A percentile compares a stretch with the other conserved stretches of the same genome.
phyloP scores from a whole-genome alignment of 768 basidiomycete genomes.

The Xanthoconium purpureum region DNA sequence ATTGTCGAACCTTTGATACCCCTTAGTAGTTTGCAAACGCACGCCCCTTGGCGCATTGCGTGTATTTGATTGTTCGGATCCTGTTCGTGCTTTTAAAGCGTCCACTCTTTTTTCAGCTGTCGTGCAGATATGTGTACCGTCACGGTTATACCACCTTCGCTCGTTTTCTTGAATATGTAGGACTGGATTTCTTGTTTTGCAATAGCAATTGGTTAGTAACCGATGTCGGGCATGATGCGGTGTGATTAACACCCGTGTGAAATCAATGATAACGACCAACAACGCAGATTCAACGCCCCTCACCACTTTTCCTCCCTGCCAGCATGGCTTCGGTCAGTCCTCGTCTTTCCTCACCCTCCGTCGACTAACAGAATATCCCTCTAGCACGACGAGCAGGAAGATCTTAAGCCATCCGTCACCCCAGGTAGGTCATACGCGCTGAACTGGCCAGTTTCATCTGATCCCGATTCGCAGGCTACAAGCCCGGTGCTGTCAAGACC shows the following conservation, averaged over 20 bases:
- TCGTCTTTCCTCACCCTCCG: not conserved
- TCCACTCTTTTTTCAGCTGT: conserved; percentile 21
- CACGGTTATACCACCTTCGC: conserved; percentile 26
- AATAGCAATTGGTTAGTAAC: conserved; percentile 23
- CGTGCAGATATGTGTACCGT: conserved; percentile 22
- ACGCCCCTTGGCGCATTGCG: not conserved
- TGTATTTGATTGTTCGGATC: conserved; percentile 7
- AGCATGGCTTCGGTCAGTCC: conserved; percentile 55
- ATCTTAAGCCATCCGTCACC: conserved; percentile 63
- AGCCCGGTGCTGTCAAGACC: conserved; percentile 61
- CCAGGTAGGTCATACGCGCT: conserved; percentile 47
- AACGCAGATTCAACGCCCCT: conserved; percentile 18
- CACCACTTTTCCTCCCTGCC: conserved; percentile 15
- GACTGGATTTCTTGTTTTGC: conserved; percentile 24
- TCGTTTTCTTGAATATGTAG: conserved; percentile 31
- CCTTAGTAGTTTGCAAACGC: conserved; percentile 3
- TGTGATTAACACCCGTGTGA: conserved; percentile 51
- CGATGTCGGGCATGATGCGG: not conserved
- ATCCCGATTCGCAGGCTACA: conserved; percentile 59
- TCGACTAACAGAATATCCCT: conserved; percentile 1
- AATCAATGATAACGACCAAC: conserved; percentile 45
- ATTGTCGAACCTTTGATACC: conserved; percentile 22
- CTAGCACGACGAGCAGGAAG: conserved; percentile 64
- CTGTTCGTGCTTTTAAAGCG: conserved; percentile 24
- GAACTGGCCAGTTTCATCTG: conserved; percentile 12